phyloP scores from a whole-genome alignment of 352 stramenopile species.

The Phytophthora megakarya region DNA sequence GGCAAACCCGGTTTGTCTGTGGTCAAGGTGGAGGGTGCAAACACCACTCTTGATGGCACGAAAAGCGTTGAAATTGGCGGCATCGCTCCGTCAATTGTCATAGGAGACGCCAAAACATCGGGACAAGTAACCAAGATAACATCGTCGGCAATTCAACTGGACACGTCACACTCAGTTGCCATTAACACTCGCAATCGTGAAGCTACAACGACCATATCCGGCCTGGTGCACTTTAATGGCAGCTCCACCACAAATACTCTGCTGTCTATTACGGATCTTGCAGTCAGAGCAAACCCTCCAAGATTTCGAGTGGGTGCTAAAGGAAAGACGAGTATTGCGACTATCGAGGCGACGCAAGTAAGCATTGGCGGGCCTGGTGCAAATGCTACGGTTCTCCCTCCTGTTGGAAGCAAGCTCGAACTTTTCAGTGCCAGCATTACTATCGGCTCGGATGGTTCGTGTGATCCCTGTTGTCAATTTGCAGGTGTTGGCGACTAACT shows the following conservation, averaged over 20 bases:
- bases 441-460: constrained; percentile 41
- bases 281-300: constrained; percentile 29
- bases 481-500: constrained; percentile 5
- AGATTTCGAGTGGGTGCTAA: constrained; percentile 35
- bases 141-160: constrained; percentile 39
- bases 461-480: constrained; percentile 1
- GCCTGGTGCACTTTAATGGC: constrained; percentile 37
- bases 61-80: constrained; percentile 33
- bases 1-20: constrained; percentile 29
- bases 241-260: constrained; percentile 23
- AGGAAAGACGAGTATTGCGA: constrained; percentile 32
- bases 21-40: constrained; percentile 34
- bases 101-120: constrained; percentile 30
- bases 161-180: constrained; percentile 29
- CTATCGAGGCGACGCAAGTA: constrained; percentile 37
- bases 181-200: constrained; percentile 34
- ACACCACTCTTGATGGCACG: constrained; percentile 32
- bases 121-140: constrained; percentile 40
- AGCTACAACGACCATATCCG: constrained; percentile 37
- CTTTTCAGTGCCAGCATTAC: constrained; percentile 40
- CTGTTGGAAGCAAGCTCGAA: constrained; percentile 26
- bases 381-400: constrained; percentile 28
- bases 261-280: constrained; percentile 30
- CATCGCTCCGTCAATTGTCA: constrained; percentile 26
- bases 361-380: constrained; percentile 39